A percentile compares a stretch with the other conserved stretches of the same genome.
phyloP scores from a whole-genome alignment of 345 rosid genomes.

The Pistacia atlantica region DNA sequence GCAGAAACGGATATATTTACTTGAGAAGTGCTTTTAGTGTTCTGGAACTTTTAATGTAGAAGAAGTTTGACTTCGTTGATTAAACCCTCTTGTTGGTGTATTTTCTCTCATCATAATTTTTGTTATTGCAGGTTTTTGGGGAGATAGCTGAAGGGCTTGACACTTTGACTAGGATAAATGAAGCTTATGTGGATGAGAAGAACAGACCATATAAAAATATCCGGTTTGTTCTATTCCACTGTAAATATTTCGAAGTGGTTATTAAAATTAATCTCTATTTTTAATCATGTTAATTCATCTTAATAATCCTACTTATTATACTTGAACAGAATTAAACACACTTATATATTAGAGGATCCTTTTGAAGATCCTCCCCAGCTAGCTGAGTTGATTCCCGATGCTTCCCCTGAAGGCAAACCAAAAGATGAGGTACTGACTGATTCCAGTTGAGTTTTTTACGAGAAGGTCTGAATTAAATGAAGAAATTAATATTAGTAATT shows the following conservation, averaged over 20 bases:
- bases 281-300: slow-evolving; percentile 8
- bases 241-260: background rate
- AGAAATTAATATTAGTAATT: background rate
- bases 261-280: background rate
- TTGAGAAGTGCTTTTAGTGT: background rate
- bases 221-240: slow-evolving; percentile 40
- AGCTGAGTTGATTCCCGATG: slow-evolving; percentile 72
- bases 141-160: slow-evolving; percentile 93
- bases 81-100: background rate
- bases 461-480: slow-evolving; percentile 3
- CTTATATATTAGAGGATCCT: slow-evolving; percentile 83
- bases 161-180: slow-evolving; percentile 82
- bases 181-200: slow-evolving; percentile 85
- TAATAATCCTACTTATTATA: background rate
- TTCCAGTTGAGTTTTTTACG: slow-evolving; percentile 7
- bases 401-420: slow-evolving; percentile 94
- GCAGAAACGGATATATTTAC: background rate
- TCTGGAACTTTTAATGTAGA: background rate
- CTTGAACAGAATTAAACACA: slow-evolving; percentile 73
- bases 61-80: background rate
- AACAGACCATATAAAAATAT: slow-evolving; percentile 80
- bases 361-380: slow-evolving; percentile 86
- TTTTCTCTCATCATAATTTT: background rate
- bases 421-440: slow-evolving; percentile 70
- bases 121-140: slow-evolving; percentile 72